Percentiles rank a stretch among this genome's conserved stretches.
These are phyloP conservation scores for Cercospora janseana DNA, from an alignment of 2,329 filamentous ascomycete genomes.

Conservation along the genomic window DNA sequence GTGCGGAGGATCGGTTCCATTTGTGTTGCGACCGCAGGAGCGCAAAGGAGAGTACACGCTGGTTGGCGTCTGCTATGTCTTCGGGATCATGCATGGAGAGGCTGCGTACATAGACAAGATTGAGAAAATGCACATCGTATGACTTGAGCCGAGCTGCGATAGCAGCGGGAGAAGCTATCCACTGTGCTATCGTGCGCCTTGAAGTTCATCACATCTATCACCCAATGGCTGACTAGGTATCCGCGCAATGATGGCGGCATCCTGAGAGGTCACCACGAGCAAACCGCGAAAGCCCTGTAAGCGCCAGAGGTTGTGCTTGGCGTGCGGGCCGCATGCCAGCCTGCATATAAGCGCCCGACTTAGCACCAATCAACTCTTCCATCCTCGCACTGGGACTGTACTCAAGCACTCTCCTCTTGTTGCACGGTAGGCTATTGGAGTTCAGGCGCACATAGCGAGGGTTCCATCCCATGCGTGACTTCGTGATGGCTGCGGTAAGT, in stretches of 20 bases:
- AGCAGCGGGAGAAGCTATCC: no score
- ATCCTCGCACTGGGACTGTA: no score
- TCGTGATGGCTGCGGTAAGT: slow-evolving; percentile 22
- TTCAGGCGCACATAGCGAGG: slow-evolving; percentile 18
- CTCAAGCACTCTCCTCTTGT: no score
- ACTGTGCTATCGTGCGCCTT: no score
- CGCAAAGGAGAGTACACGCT: background rate
- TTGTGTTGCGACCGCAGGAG: background rate
- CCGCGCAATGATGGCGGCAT: no score
- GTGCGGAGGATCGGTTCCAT: slow-evolving; percentile 6
- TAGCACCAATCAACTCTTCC: slow-evolving; percentile 21
- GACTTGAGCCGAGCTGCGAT: no score
- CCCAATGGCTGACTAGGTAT: no score
- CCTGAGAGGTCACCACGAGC: no score
- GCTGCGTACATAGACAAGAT: background rate
- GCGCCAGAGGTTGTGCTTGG: background rate
- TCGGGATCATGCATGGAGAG: slow-evolving; percentile 13
- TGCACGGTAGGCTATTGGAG: no score
- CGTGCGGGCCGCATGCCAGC: background rate
- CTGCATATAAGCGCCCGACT: slow-evolving; percentile 8
- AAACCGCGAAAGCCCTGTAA: background rate
- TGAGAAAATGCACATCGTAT: background rate
- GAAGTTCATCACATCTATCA: no score
- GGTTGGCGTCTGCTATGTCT: slow-evolving; percentile 15
- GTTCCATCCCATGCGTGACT: slow-evolving; percentile 21